These are phyloP conservation scores for Starmerella bacillaris DNA, from an alignment of 805 yeast species.

Conservation along the genomic window DNA sequence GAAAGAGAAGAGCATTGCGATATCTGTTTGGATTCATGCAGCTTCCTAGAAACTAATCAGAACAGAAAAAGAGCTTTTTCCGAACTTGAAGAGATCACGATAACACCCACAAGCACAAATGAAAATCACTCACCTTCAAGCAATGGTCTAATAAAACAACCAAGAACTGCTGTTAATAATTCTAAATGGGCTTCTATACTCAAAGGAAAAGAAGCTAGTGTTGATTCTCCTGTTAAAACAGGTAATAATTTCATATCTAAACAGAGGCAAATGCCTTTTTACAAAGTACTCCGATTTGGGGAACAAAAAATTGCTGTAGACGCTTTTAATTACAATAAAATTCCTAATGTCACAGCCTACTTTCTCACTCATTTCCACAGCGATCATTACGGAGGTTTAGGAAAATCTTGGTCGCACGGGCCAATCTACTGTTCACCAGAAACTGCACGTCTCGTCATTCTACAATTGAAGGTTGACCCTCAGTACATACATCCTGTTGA, in stretches of 20 bases:
- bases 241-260: no score
- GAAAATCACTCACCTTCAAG: no score
- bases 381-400: constrained; percentile 82
- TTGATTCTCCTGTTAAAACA: background rate
- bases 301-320: constrained; percentile 23
- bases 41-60: no score
- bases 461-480: constrained; percentile 38
- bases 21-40: constrained; percentile 14
- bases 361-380: constrained; percentile 59
- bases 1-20: constrained; percentile 21
- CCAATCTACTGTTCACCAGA: constrained; percentile 53
- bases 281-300: constrained; percentile 20
- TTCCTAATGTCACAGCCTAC: constrained; percentile 20
- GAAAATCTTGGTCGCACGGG: constrained; percentile 59
- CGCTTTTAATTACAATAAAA: constrained; percentile 24
- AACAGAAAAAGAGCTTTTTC: no score
- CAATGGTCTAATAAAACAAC: no score
- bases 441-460: constrained; percentile 40
- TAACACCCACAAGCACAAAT: no score
- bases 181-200: background rate
- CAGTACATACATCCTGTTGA: constrained; percentile 30
- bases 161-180: no score
- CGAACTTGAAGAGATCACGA: no score
- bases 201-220: background rate
- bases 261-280: constrained; percentile 18